These are phyloP conservation scores for Petunia axillaris DNA, from an alignment of 257 asterid species.

Conservation along the genomic window DNA sequence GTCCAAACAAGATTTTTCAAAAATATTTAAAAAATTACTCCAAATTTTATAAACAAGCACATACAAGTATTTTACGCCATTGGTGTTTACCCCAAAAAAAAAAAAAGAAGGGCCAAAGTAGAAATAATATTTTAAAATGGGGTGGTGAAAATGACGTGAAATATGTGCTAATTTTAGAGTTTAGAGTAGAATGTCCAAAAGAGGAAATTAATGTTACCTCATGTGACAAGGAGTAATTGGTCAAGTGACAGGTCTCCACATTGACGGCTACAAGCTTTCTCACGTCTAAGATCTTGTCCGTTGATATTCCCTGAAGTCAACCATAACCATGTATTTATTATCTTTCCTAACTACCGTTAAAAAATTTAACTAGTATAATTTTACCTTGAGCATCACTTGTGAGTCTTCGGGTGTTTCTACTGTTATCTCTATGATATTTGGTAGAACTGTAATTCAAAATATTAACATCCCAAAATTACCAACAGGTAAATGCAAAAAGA, in stretches of 20 bases:
- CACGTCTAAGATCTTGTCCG: conserved; percentile 94
- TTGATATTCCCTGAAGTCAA: conserved; percentile 75
- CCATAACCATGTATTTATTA: background rate
- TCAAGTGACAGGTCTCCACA: conserved; percentile 87
- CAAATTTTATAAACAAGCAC: too few species aligned
- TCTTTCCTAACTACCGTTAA: background rate
- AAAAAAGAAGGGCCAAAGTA: too few species aligned
- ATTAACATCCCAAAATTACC: background rate
- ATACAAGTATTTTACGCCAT: too few species aligned
- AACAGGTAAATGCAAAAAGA: background rate
- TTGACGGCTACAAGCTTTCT: conserved; percentile 77
- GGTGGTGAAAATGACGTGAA: background rate
- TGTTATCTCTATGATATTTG: conserved; percentile 60
- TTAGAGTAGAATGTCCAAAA: background rate
- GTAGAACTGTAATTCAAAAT: conserved; percentile 50
- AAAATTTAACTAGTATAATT: background rate
- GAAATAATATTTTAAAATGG: too few species aligned
- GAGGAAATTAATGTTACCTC: conserved; percentile 53
- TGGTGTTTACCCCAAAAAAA: background rate
- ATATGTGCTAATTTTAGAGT: background rate
- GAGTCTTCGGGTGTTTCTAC: conserved; percentile 70
- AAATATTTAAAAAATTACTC: too few species aligned
- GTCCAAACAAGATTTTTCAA: too few species aligned
- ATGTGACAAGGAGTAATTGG: conserved; percentile 77
- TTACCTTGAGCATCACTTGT: conserved; percentile 77